A percentile compares a stretch with the other conserved stretches of the same genome.
These are phyloP conservation scores for Kwoniella shandongensis DNA, from an alignment of 768 basidiomycete genomes.

Conservation along the genomic window DNA sequence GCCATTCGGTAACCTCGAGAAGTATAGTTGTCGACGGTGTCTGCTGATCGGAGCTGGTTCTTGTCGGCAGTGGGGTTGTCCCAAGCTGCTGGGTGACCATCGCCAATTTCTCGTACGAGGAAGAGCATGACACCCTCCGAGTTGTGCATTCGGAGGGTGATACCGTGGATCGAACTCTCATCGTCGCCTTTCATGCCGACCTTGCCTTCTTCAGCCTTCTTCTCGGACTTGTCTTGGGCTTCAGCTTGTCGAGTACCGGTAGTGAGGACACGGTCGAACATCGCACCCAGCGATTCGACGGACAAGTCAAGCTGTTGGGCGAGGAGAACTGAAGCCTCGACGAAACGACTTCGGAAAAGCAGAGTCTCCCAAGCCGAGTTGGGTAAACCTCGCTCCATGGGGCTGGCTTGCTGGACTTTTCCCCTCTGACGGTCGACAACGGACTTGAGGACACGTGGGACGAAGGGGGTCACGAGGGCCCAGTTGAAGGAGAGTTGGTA, in stretches of 20 bases:
- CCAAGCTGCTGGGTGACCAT: slow-evolving; percentile 25
- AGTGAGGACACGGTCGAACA: slow-evolving; percentile 52
- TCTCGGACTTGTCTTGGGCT: slow-evolving; percentile 21
- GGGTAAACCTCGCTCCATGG: slow-evolving; percentile 17
- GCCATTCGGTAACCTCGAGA: slow-evolving; percentile 52
- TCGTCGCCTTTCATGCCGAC: slow-evolving; percentile 26
- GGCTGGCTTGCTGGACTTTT: slow-evolving; percentile 13
- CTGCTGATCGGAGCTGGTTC: slow-evolving; percentile 17
- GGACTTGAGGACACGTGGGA: slow-evolving; percentile 45
- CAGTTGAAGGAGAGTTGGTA: slow-evolving; percentile 54
- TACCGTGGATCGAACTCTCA: slow-evolving; percentile 45
- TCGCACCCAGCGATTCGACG: slow-evolving; percentile 48
- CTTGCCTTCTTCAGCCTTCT: slow-evolving; percentile 26
- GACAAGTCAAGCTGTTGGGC: slow-evolving; percentile 50
- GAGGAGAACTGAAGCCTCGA: slow-evolving; percentile 50
- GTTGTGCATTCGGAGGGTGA: slow-evolving; percentile 39
- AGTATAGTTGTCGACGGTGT: slow-evolving; percentile 49
- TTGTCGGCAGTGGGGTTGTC: slow-evolving; percentile 29
- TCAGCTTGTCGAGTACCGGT: slow-evolving; percentile 43
- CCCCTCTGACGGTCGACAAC: slow-evolving; percentile 31
- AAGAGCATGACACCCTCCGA: slow-evolving; percentile 54
- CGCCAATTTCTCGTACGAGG: slow-evolving; percentile 50
- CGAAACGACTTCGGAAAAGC: slow-evolving; percentile 48
- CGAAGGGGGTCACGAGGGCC: slow-evolving; percentile 49
- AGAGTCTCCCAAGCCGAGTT: slow-evolving; percentile 23